Base-by-base conservation (phyloP, 108 stramenopile genomes). In the Skeletonema menzelii region DNA sequence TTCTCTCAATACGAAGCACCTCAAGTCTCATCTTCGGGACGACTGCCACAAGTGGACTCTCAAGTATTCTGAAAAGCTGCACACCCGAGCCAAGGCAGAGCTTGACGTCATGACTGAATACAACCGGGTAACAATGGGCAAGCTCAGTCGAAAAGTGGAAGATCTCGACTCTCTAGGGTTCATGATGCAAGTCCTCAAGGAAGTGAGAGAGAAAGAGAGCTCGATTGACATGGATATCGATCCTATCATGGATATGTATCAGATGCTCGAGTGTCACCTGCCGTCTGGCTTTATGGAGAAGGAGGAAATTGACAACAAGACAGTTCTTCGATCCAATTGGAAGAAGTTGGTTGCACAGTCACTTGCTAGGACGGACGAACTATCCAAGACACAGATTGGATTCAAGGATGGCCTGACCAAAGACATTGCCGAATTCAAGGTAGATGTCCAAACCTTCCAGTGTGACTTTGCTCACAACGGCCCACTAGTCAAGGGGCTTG, bases 261-360 rank as follows among this genome's bases (percentile, higher is more conserved):
- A 63, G 56, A 91, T 97, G 95, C 90, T 97, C 32, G 96, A 95
- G 76, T 65, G 80, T 53, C 87, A 94, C 77, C 75, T 96, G n/a
- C 84, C 92, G 32, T 60, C 89, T 14, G 88, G 87, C 20, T 95
- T 93, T 74, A 95, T 96, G 91, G 91, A 89, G 57, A 92, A 96
- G 62, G 92, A 95, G 42, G 96, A 97, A 77, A 92, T 93, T 60
- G 95, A 96, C 66, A 89, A 95, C 80, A 95, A 93, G 84, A 95
- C 92, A 28, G 89, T 95, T 34, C 82, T 97, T 1, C 86, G 86
- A 35, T 76, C 88, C 30, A 88, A 77, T 63, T 97, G 96, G 96
- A 91, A 92, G 75, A 87, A 86, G 73, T 76, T 97, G 62, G 84
- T 96, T 56, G 75, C 83, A 17, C 87, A 89, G 60, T 79, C 91